Evolutionary conservation across 2,329 filamentous ascomycete species (phyloP).

Genomic region (Truncatella angustata): DNA sequence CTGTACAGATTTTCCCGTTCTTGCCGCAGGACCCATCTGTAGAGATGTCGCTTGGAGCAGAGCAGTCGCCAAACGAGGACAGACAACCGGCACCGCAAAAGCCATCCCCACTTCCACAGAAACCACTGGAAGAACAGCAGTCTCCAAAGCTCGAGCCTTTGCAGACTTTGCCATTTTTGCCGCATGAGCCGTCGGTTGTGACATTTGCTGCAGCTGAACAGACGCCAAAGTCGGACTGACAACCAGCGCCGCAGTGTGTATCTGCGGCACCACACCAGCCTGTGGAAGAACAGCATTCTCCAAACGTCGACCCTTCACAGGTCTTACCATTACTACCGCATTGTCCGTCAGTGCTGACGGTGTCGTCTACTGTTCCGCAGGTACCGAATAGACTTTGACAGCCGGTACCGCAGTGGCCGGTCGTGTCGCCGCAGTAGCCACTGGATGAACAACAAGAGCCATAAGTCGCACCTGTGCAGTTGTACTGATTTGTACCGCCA

Average conservation of each 20-base stretch:
- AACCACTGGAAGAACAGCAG: constrained; percentile 3
- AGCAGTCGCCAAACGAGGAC: background rate
- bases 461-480: background rate
- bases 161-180: background rate
- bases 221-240: background rate
- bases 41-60: background rate
- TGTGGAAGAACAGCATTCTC: constrained; percentile 1
- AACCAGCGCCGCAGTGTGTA: background rate
- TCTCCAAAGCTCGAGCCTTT: background rate
- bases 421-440: constrained; percentile 27
- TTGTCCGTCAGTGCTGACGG: background rate
- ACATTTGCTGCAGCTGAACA: background rate
- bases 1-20: background rate
- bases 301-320: constrained; percentile 2
- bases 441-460: constrained; percentile 14
- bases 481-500: constrained; percentile 3
- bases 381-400: constrained; percentile 16
- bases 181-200: background rate
- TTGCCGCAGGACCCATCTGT: constrained; percentile 3
- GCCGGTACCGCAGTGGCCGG: constrained; percentile 21
- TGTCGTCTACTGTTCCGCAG: constrained; percentile 12
- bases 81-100: background rate
- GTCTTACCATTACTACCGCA: constrained; percentile 41
- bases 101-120: background rate
- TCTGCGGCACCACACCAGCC: background rate